phyloP scores from a whole-genome alignment of 108 stramenopile genomes.

The Nitzschia palea region DNA sequence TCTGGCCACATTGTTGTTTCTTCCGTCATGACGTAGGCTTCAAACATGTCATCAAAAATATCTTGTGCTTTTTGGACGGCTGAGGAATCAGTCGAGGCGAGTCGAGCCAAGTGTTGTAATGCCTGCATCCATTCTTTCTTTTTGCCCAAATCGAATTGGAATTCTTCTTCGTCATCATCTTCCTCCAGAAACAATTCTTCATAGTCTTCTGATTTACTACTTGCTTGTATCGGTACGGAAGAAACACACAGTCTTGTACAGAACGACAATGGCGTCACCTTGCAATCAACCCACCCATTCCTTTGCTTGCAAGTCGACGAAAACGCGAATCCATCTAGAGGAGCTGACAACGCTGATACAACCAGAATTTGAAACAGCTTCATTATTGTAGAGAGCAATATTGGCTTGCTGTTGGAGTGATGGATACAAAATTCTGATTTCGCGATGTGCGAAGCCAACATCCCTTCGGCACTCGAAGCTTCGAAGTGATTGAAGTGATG shows the following conservation, averaged over 20 bases:
- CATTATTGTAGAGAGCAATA: no score
- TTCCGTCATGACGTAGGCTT: conserved; percentile 28
- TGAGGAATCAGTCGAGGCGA: conserved; percentile 3
- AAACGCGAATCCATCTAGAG: no score
- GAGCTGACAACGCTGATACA: no score
- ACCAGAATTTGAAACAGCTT: no score
- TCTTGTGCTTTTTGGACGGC: conserved; percentile 32
- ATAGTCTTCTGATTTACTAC: background rate
- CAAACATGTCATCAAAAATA: conserved; percentile 45
- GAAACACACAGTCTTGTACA: background rate
- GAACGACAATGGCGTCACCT: background rate
- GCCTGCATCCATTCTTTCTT: conserved; percentile 27
- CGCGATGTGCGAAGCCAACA: no score
- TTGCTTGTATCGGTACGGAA: background rate
- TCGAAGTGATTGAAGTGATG: no score
- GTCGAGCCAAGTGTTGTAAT: conserved; percentile 8
- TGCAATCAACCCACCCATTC: background rate
- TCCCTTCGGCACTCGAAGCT: no score
- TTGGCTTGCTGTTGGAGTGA: no score
- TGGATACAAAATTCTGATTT: no score
- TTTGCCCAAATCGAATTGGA: conserved; percentile 8
- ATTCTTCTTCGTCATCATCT: conserved; percentile 22
- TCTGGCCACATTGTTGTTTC: conserved; percentile 25
- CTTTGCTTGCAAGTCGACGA: background rate
- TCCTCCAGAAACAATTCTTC: background rate